Evolutionary conservation across 1,284 basidiomycete species (phyloP).

Genomic region (Ganoderma lingzhi): DNA sequence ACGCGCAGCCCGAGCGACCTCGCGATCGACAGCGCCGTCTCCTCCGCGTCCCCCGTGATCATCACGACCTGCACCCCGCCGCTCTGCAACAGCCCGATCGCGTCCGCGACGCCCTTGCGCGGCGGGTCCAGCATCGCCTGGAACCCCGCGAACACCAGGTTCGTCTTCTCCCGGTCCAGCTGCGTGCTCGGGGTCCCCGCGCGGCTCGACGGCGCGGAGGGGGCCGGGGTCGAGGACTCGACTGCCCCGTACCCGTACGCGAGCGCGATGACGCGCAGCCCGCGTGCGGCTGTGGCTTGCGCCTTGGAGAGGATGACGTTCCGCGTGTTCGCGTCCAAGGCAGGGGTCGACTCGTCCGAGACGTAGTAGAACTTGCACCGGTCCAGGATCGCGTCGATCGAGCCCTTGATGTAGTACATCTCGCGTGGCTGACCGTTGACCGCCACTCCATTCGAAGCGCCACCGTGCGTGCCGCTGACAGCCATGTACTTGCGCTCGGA

Average conservation of each 20-base stretch:
- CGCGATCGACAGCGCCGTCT: slow-evolving; percentile 92
- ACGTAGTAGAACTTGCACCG: slow-evolving; percentile 91
- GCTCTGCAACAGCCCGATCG: slow-evolving; percentile 80
- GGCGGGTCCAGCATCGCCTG: slow-evolving; percentile 97
- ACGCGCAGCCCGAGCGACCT: slow-evolving; percentile 86
- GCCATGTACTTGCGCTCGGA: slow-evolving; percentile 96
- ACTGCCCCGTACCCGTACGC: slow-evolving; percentile 82
- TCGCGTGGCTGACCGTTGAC: slow-evolving; percentile 55
- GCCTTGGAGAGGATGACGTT: slow-evolving; percentile 77
- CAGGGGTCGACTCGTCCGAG: slow-evolving; percentile 83
- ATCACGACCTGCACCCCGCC: slow-evolving; percentile 96
- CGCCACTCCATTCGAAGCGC: slow-evolving; percentile 46
- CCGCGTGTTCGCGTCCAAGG: slow-evolving; percentile 74
- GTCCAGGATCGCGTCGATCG: slow-evolving; percentile 88
- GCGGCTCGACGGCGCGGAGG: slow-evolving; percentile 40
- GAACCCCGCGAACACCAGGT: slow-evolving; percentile 91
- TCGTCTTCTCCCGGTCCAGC: slow-evolving; percentile 54
- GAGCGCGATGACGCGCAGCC: slow-evolving; percentile 90
- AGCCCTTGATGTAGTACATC: slow-evolving; percentile 92
- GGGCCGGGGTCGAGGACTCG: slow-evolving; percentile 43
- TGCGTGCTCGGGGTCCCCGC: slow-evolving; percentile 40
- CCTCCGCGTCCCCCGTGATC: slow-evolving; percentile 97
- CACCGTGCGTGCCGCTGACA: slow-evolving; percentile 74
- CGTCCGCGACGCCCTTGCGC: slow-evolving; percentile 90
- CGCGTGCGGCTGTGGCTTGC: slow-evolving; percentile 74